phyloP scores from a whole-genome alignment of 176 grass and related monocot species.

The Phoenix roebelenii region DNA sequence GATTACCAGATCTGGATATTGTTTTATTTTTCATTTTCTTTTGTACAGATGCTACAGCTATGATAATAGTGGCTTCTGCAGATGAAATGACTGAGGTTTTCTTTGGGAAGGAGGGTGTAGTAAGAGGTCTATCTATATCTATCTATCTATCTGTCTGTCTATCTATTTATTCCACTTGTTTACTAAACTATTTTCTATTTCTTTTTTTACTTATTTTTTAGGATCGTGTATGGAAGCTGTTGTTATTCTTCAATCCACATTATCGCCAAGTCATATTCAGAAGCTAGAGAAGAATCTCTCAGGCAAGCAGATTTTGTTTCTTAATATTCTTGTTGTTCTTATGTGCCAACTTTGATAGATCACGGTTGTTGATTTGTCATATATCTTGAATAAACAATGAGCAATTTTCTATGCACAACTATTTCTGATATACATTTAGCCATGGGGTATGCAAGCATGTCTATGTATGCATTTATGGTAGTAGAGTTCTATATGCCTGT shows the following conservation, averaged over 20 bases:
- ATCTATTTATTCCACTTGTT: constrained; percentile 6
- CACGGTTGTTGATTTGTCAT: not conserved
- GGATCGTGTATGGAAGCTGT: constrained; percentile 37
- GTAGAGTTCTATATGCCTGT: not conserved
- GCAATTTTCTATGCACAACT: no score
- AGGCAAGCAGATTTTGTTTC: constrained; percentile 32
- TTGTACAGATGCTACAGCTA: constrained; percentile 37
- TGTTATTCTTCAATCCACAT: constrained; percentile 44
- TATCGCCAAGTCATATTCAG: constrained; percentile 40
- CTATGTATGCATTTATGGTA: not conserved
- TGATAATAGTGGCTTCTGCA: constrained; percentile 32
- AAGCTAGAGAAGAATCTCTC: constrained; percentile 45
- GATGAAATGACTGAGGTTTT: constrained; percentile 41
- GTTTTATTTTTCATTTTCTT: not conserved
- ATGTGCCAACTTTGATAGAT: not conserved
- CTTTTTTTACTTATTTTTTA: constrained; percentile 20
- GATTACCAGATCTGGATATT: no score
- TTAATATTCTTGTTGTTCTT: constrained; percentile 1
- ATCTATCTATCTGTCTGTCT: constrained; percentile 2
- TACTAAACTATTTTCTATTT: not conserved
- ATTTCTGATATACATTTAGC: no score
- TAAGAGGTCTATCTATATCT: constrained; percentile 19
- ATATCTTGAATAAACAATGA: no score
- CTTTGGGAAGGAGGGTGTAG: constrained; percentile 41
- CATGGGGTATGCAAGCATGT: not conserved